Conservation (phyloP, 495 filamentous ascomycete genomes). For the Penicillium cosmopolitanum region DNA sequence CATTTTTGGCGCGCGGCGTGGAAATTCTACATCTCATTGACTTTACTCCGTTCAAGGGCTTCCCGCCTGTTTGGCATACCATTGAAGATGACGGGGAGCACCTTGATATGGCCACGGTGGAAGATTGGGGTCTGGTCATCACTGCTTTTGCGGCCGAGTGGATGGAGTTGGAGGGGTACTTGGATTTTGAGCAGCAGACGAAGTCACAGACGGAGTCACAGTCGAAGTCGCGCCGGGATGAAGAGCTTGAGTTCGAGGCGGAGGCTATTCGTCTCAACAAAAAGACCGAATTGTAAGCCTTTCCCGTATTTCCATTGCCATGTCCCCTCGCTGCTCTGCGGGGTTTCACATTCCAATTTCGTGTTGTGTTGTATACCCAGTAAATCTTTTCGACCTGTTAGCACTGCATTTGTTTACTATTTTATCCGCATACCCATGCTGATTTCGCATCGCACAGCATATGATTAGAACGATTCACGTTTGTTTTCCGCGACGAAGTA, state of each 20-base stretch:
- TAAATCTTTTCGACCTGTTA: neutral
- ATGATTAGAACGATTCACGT: neutral
- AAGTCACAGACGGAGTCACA: neutral
- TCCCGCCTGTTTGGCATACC: conserved; percentile 86
- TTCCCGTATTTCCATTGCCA: conserved; percentile 20
- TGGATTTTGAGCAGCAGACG: conserved; percentile 7
- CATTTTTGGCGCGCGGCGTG: conserved; percentile 83
- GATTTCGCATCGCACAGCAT: neutral
- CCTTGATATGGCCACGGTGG: conserved; percentile 78
- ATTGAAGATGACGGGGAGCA: conserved; percentile 84
- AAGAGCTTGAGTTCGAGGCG: conserved; percentile 18
- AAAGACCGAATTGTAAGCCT: conserved; percentile 54
- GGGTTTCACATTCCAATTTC: neutral
- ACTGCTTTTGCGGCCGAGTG: conserved; percentile 89
- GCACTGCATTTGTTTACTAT: neutral
- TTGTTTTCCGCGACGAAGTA: neutral
- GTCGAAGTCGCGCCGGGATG: conserved; percentile 9
- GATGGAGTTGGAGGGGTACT: conserved; percentile 81
- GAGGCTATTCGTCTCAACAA: conserved; percentile 28
- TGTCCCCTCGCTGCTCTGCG: neutral
- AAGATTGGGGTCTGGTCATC: conserved; percentile 84
- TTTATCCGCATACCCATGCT: neutral
- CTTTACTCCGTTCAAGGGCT: conserved; percentile 52
- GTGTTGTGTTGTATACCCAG: conserved; percentile 1
- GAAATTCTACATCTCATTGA: conserved; percentile 89